Evolutionary conservation across 1,284 basidiomycete genomes (phyloP).

Genomic region (Microbotryum silenes-acaulis): DNA sequence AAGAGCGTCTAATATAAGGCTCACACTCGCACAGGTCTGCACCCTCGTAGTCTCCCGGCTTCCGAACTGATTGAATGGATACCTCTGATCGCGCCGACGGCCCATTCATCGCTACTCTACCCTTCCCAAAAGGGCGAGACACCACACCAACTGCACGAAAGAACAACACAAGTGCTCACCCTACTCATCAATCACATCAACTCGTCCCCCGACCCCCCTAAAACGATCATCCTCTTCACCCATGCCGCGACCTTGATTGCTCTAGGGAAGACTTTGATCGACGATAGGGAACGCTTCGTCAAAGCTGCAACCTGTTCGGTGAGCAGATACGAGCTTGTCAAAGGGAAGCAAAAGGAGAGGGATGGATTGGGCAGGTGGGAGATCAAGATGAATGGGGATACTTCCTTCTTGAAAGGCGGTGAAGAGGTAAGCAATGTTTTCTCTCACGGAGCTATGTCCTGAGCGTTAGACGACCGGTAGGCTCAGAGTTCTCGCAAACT

Average conservation of each 20-base stretch:
- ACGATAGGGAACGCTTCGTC: constrained; percentile 44
- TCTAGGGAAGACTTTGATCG: constrained; percentile 55
- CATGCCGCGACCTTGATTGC: constrained; percentile 74
- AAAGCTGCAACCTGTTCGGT: constrained; percentile 7
- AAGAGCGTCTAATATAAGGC: not conserved
- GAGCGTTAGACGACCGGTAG: not conserved
- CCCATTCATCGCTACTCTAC: constrained; percentile 56
- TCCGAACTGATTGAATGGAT: constrained; percentile 50
- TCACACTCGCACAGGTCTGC: constrained; percentile 46
- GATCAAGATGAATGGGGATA: constrained; percentile 22
- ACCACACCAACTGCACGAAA: constrained; percentile 55
- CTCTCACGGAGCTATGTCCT: not conserved
- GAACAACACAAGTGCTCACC: constrained; percentile 51
- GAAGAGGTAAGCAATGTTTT: constrained; percentile 17
- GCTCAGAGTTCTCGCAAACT: too few species aligned
- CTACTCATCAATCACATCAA: constrained; percentile 50
- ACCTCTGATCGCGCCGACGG: constrained; percentile 53
- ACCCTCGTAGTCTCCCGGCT: constrained; percentile 58
- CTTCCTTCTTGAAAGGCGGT: constrained; percentile 16
- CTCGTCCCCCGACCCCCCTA: constrained; percentile 41
- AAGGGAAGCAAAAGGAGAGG: not conserved
- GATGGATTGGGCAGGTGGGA: constrained; percentile 8
- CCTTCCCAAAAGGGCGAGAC: constrained; percentile 65
- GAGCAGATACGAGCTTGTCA: constrained; percentile 10
- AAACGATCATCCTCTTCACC: constrained; percentile 57